Evolutionary conservation across 129 eudicot genomes (phyloP), one percentile per base, ranked within the genome.

Genomic region (Calendula officinalis): DNA sequence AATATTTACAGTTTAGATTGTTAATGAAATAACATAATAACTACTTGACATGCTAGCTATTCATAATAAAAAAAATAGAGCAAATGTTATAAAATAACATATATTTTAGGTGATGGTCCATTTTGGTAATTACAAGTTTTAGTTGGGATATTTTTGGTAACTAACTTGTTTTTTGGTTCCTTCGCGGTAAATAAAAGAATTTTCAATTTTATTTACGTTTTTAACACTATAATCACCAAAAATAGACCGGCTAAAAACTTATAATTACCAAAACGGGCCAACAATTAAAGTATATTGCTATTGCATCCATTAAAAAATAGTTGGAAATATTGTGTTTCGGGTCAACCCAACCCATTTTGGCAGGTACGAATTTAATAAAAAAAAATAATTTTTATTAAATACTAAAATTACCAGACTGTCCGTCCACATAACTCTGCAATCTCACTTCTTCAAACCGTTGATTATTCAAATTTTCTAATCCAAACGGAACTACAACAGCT

Each of bases 401-500:
- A 44, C 12, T 5, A 43, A 16, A 53, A 35, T 42, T 63, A 72
- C 77, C 77, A 72, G 71, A 60, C 33, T 70, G 35, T 57, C 74
- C 87, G 54, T 75, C 63, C 44, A 75, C 62, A 36, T 69, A 55
- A 41, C 75, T 78, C 66, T 70, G 70, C 56, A 66, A 52, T 57
- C 68, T 76, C n/a, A 73, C 62, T 71, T 69, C 82, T 62, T 64
- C 59, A 16, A 34, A 37, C 53, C 43, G 60, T 62, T 64, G 75
- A 36, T 56, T 62, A 42, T 62, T 45, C 52, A 62, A 53, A 44
- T 74, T 39, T 41, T 77, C 61, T 50, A 56, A 53, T 73, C 79
- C 82, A 38, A 94, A 54, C 8, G 95, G 97, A 75, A 94, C 78
- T 50, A 86, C 83, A 68, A 84, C 80, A 78, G 89, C 89, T 47